Conservation (phyloP, 352 stramenopile genomes). For the Elongisporangium prolatum region DNA sequence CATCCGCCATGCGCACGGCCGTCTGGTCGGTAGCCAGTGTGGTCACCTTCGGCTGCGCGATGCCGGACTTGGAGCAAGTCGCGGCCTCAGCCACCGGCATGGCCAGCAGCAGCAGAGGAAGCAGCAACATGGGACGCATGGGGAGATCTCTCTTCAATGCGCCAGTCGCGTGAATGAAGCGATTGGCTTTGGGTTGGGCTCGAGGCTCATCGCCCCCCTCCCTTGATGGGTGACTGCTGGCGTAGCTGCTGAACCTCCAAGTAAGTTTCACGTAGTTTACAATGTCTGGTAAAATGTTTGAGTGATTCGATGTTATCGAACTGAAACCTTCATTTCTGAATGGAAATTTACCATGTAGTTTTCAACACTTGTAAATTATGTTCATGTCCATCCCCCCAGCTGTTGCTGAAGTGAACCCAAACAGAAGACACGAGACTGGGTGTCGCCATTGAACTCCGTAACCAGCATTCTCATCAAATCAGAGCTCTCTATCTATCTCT, state of each 20-base stretch:
- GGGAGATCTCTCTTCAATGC: neutral
- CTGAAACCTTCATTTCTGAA: neutral
- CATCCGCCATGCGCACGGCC: neutral
- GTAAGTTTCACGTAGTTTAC: neutral
- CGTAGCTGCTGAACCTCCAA: neutral
- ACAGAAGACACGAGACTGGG: neutral
- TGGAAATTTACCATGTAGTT: neutral
- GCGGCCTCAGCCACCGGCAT: neutral
- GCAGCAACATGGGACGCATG: neutral
- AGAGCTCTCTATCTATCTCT: too few relatives aligned
- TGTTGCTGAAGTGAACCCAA: conserved; percentile 2
- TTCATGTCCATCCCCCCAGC: neutral
- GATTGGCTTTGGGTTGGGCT: neutral
- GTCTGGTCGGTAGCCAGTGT: conserved; percentile 11
- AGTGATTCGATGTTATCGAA: too few relatives aligned
- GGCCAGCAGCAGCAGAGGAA: neutral
- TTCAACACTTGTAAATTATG: neutral
- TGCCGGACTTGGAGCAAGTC: conserved; percentile 8
- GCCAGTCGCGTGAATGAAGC: neutral
- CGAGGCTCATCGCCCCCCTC: neutral
- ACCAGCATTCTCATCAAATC: neutral
- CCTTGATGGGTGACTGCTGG: neutral
- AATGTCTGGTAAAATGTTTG: neutral
- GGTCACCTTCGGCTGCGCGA: conserved; percentile 3
- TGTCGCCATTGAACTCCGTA: neutral